Evolutionary conservation across 192 early-diverging fungal genomes (phyloP).

Genomic region (Dissophora globulifera): DNA sequence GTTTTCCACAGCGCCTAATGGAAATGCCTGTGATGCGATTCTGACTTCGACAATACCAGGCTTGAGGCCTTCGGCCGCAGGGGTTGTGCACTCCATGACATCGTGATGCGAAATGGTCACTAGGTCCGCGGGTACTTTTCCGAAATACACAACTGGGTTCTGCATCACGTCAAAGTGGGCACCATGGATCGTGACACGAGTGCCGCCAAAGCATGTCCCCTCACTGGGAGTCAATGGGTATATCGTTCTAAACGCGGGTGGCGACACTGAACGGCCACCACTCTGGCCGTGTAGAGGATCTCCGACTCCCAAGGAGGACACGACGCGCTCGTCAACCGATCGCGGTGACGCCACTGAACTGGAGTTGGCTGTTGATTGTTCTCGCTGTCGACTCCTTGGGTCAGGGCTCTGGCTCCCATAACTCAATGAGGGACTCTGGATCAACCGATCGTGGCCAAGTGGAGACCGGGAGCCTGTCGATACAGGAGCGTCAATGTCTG

Average conservation of each 20-base stretch:
- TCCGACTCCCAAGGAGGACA: slow-evolving; percentile 19
- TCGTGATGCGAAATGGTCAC: slow-evolving; percentile 46
- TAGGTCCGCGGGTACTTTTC: slow-evolving; percentile 31
- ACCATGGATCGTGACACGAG: slow-evolving; percentile 41
- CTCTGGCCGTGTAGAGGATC: not conserved
- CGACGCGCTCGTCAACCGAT: slow-evolving; percentile 30
- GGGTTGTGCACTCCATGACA: slow-evolving; percentile 50
- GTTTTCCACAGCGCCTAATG: slow-evolving; percentile 7
- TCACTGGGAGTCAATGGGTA: slow-evolving; percentile 45
- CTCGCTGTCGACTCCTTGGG: slow-evolving; percentile 10
- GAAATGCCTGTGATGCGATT: slow-evolving; percentile 17
- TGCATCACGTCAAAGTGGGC: slow-evolving; percentile 39
- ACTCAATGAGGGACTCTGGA: slow-evolving; percentile 37
- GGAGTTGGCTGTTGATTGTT: slow-evolving; percentile 22
- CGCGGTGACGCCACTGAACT: slow-evolving; percentile 36
- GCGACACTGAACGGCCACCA: not conserved
- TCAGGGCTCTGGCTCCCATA: slow-evolving; percentile 36
- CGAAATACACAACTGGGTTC: slow-evolving; percentile 44
- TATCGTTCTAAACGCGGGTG: slow-evolving; percentile 32
- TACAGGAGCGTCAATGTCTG: slow-evolving; percentile 46
- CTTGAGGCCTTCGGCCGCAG: slow-evolving; percentile 35
- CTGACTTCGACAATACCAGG: slow-evolving; percentile 41
- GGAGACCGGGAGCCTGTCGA: slow-evolving; percentile 42
- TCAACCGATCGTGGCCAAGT: slow-evolving; percentile 2
- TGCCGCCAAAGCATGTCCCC: slow-evolving; percentile 41